Base-by-base conservation (phyloP, 2,329 filamentous ascomycete species). In the Furcasterigmium sp. region DNA sequence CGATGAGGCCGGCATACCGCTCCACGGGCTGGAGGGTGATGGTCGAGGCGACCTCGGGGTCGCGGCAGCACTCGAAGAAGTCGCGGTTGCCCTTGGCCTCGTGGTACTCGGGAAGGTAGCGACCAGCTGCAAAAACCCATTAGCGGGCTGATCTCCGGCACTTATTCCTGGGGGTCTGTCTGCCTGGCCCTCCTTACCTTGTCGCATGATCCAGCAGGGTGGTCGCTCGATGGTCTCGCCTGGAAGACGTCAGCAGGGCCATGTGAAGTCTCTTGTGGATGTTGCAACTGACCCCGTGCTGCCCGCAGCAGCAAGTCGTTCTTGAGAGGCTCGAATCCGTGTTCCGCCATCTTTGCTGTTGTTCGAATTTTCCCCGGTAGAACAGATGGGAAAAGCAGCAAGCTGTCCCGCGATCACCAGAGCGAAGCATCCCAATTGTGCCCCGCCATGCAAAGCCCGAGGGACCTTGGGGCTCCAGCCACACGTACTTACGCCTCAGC, bases 181-280 rank as follows among this genome's bases (percentile, higher is more conserved):
- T 29, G 37, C 18, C 14, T 15, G 28, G 28, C 19, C 30, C 7
- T 18, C 10, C 65, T 64, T 73, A 91, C 90, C 90, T 82, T 98
- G 93, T 68, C 93, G 87, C 93, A 98, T 98, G 63, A 98, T 90
- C 93, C 93, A 98, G 74, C 94, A 88, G 45, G 93, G 93, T 48
- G 93, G 87, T 51, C 93, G 83, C 68, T 96, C 90, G 53, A 97
- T 87, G 63, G 83, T 83, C 69, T 96, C 78, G 63, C 91, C 91
- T 94, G 58, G 42, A 52, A 53, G 42, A 45, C 47, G 52, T 56
- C 47, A 53, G 49, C 40, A 44, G 40, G 34, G 35, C 25, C 20
- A 15, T 35, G 39, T 11, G 25, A 8, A 20, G 18, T 29, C 21
- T 8, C 17, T 17, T 37, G 28, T 17, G 25, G 40, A 11, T 42